phyloP scores from a whole-genome alignment of 2,329 filamentous ascomycete species.

The Colletotrichum sublineola region DNA sequence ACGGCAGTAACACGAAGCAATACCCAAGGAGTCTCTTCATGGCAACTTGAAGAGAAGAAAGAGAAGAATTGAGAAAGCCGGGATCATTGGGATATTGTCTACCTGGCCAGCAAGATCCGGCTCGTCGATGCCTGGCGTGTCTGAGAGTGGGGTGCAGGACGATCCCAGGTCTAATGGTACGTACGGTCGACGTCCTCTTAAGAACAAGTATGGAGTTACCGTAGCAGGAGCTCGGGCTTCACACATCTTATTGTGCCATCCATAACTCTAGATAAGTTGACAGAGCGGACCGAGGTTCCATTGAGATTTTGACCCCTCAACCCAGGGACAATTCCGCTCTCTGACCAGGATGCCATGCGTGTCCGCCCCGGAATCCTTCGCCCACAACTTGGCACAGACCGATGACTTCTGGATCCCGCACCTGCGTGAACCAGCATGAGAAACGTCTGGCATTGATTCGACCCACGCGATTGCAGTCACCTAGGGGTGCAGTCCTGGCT shows the following conservation, averaged over 20 bases:
- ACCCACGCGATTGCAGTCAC: constrained; percentile 21
- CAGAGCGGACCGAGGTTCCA: constrained; percentile 8
- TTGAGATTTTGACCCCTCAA: constrained; percentile 2
- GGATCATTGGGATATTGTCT: not conserved
- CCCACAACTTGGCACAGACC: constrained; percentile 12
- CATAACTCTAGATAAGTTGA: not conserved
- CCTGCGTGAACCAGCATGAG: constrained; percentile 6
- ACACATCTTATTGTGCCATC: constrained; percentile 11
- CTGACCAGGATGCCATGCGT: constrained; percentile 1
- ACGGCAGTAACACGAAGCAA: constrained; percentile 22
- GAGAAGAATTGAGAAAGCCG: not conserved
- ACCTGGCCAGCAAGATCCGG: constrained; percentile 13
- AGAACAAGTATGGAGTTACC: not conserved
- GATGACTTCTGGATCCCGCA: constrained; percentile 13
- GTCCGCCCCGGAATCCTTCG: constrained; percentile 1
- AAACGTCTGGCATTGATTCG: constrained; percentile 30
- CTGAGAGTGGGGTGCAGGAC: constrained; percentile 17
- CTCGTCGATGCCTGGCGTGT: not conserved
- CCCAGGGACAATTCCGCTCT: not conserved
- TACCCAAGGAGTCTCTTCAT: constrained; percentile 22
- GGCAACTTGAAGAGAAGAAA: constrained; percentile 6
- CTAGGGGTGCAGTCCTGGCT: constrained; percentile 5
- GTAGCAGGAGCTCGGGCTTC: constrained; percentile 12
- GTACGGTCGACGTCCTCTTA: not conserved
- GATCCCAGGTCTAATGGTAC: constrained; percentile 5